Percentiles rank a stretch among this genome's conserved stretches.
Evolutionary conservation across 106 monocot genomes (phyloP).

Genomic region (Dendrobium officinale): DNA sequence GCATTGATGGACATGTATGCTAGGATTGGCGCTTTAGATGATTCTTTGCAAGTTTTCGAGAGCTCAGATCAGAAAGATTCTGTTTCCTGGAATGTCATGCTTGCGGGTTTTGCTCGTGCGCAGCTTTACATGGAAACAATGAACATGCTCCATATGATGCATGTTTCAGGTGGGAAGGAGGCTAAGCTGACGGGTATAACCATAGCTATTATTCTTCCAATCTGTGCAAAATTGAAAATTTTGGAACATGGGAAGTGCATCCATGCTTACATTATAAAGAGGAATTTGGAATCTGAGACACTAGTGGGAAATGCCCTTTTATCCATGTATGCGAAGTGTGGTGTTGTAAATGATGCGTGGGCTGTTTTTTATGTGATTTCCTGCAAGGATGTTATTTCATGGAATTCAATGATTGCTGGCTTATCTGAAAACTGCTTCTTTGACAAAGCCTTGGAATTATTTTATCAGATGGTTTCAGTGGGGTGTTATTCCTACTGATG

Average conservation of each 20-base stretch:
- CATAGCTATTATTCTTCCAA: conserved; percentile 42
- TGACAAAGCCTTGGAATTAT: conserved; percentile 32
- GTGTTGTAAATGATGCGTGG: conserved; percentile 26
- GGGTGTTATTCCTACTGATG: conserved; percentile 31
- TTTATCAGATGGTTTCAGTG: conserved; percentile 31
- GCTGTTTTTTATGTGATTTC: conserved; percentile 24
- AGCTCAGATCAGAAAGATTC: conserved; percentile 30
- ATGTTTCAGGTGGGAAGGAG: conserved; percentile 15
- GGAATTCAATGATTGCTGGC: conserved; percentile 74
- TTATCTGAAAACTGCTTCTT: conserved; percentile 31
- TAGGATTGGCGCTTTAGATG: conserved; percentile 20
- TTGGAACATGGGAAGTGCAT: conserved; percentile 25
- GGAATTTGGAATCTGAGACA: conserved; percentile 38
- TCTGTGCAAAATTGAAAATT: conserved; percentile 29
- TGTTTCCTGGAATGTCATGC: conserved; percentile 49
- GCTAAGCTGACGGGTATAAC: conserved; percentile 26
- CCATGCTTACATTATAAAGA: conserved; percentile 46
- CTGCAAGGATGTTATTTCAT: conserved; percentile 54
- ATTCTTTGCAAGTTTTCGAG: conserved; percentile 33
- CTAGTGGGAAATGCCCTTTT: conserved; percentile 58
- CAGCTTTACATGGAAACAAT: conserved; percentile 18
- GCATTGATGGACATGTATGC: conserved; percentile 56
- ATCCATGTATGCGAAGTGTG: conserved; percentile 66
- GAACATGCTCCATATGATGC: conserved; percentile 35
- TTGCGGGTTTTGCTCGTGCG: conserved; percentile 37